These are phyloP conservation scores for Leccinum subtestaceum DNA, from an alignment of 768 basidiomycete species.

Conservation along the genomic window DNA sequence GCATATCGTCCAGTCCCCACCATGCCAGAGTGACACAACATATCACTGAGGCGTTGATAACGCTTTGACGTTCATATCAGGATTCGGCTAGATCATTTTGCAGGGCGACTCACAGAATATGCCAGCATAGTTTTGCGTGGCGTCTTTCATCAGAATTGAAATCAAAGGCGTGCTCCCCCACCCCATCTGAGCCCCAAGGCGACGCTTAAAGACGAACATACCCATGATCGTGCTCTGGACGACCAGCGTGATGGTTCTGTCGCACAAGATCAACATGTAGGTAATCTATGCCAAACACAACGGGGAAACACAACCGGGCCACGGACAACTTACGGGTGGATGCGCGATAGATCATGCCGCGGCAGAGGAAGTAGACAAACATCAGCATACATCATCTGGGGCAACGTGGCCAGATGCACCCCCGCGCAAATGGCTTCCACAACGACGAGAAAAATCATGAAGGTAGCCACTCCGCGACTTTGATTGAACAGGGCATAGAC, in stretches of 20 bases:
- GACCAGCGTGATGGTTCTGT: constrained; percentile 20
- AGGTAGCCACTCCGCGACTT: constrained; percentile 26
- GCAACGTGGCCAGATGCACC: constrained; percentile 19
- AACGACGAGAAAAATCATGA: constrained; percentile 12
- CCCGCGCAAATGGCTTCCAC: constrained; percentile 15
- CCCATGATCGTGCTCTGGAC: constrained; percentile 39
- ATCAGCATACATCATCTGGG: constrained; percentile 4
- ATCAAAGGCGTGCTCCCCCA: constrained; percentile 43
- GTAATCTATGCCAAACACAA: background rate
- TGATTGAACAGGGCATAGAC: constrained; percentile 35
- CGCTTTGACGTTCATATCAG: background rate
- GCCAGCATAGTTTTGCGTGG: constrained; percentile 42
- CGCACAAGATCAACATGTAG: background rate
- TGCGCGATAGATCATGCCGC: background rate
- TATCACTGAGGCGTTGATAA: constrained; percentile 4
- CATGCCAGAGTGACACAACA: background rate
- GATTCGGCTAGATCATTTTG: background rate
- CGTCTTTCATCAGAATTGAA: constrained; percentile 42
- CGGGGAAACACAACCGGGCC: background rate
- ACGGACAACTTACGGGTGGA: constrained; percentile 19
- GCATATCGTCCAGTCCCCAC: constrained; percentile 5
- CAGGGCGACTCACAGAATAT: constrained; percentile 34
- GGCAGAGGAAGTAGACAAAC: constrained; percentile 27
- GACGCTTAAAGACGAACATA: constrained; percentile 39
- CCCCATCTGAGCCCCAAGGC: constrained; percentile 32